Conservation (phyloP, 805 yeast species). For the Maudiozyma saulgeensis region DNA sequence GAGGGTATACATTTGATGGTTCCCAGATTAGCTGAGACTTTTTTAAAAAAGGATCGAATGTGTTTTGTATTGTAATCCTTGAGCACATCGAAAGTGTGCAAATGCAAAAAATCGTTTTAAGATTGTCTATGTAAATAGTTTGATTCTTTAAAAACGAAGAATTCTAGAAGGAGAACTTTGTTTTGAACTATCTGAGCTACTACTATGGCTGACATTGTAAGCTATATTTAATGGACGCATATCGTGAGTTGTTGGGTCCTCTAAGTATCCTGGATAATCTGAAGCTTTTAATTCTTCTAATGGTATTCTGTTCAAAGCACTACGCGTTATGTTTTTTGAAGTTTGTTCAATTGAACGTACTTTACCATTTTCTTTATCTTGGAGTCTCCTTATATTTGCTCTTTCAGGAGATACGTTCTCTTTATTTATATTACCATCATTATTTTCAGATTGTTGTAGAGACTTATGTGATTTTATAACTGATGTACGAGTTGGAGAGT, state of each 20-base stretch:
- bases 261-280: slow-evolving; percentile 13
- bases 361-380: background rate
- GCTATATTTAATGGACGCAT: background rate
- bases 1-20: too few species aligned
- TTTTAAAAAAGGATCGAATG: too few species aligned
- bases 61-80: too few species aligned
- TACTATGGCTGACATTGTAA: background rate
- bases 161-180: background rate
- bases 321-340: too few species aligned
- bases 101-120: too few species aligned
- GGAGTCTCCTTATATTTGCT: background rate
- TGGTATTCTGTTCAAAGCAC: slow-evolving; percentile 4
- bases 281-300: slow-evolving; percentile 12
- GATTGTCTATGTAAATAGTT: too few species aligned
- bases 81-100: too few species aligned
- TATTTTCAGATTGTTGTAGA: slow-evolving; percentile 12
- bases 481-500: slow-evolving; percentile 11
- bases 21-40: too few species aligned
- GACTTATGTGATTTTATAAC: slow-evolving; percentile 14
- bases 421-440: slow-evolving; percentile 11
- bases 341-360: too few species aligned
- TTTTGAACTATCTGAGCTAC: background rate
- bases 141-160: background rate
- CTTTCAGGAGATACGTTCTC: background rate
- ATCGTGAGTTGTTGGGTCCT: slow-evolving; percentile 7